A percentile compares a stretch with the other conserved stretches of the same genome.
Evolutionary conservation across 768 basidiomycete genomes (phyloP).

Genomic region (Pulveroboletus sp.): DNA sequence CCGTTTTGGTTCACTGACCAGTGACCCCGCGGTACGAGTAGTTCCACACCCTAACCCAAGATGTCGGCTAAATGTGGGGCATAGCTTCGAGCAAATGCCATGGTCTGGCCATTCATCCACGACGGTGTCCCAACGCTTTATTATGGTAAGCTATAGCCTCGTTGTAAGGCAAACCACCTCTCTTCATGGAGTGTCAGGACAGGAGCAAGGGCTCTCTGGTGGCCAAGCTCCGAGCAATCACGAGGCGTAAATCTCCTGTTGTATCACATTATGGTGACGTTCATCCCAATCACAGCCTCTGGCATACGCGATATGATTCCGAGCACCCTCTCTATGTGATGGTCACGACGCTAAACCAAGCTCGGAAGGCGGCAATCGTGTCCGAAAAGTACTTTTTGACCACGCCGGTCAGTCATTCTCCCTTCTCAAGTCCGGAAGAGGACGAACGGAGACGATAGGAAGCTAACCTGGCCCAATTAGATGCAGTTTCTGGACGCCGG

Average conservation of each 20-base stretch:
- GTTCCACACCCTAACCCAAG: too few species aligned
- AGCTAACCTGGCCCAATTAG: conserved; percentile 24
- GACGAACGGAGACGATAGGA: neutral
- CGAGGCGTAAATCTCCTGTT: conserved; percentile 38
- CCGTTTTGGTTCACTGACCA: conserved; percentile 40
- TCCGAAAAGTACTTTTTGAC: conserved; percentile 42
- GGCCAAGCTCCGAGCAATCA: conserved; percentile 44
- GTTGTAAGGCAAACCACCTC: neutral
- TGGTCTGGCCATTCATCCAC: conserved; percentile 46
- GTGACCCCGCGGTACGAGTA: conserved; percentile 37
- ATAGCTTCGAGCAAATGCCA: conserved; percentile 43
- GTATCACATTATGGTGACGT: neutral
- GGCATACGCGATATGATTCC: conserved; percentile 52
- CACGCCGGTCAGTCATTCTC: conserved; percentile 36
- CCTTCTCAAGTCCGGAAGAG: neutral
- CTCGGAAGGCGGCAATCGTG: conserved; percentile 46
- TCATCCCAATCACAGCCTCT: conserved; percentile 41
- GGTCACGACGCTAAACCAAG: conserved; percentile 46
- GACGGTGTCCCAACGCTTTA: conserved; percentile 51
- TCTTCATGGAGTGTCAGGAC: conserved; percentile 27
- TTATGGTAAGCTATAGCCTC: conserved; percentile 33
- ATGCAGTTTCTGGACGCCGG: conserved; percentile 41
- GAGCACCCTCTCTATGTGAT: conserved; percentile 46
- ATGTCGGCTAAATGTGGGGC: neutral
- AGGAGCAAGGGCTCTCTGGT: conserved; percentile 48